Evolutionary conservation across 164 flowering plant genomes (phyloP).

Genomic region (Magnolia sinica): DNA sequence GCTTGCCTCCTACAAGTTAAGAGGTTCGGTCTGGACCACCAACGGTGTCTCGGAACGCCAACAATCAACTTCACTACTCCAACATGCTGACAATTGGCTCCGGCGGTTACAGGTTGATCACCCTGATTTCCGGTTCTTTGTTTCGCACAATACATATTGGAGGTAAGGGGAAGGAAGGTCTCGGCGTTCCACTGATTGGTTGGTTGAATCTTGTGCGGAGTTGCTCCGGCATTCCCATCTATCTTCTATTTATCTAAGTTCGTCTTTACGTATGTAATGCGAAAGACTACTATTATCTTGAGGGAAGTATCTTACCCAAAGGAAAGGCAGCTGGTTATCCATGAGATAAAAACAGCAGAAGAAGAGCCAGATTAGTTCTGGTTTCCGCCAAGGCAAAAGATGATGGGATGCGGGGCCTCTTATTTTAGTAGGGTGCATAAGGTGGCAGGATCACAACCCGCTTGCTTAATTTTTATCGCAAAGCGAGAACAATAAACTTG

Average conservation of each 20-base stretch:
- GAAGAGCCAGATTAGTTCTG: background rate
- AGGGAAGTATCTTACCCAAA: background rate
- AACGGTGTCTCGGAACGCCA: conserved; percentile 39
- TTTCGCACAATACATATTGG: conserved; percentile 34
- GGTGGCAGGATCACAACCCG: background rate
- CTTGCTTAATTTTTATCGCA: background rate
- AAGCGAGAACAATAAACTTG: background rate
- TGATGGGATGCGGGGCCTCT: background rate
- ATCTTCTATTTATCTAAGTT: background rate
- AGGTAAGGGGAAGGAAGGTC: conserved; percentile 23
- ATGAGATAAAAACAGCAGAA: background rate
- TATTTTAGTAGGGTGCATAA: background rate
- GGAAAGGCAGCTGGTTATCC: background rate
- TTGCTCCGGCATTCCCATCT: conserved; percentile 8
- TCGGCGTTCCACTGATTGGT: too few species aligned
- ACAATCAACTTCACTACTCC: conserved; percentile 39
- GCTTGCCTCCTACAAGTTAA: conserved; percentile 74
- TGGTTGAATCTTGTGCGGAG: background rate
- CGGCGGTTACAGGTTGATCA: conserved; percentile 43
- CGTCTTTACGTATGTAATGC: background rate
- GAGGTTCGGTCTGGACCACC: conserved; percentile 48
- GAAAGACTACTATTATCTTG: background rate
- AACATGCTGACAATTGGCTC: conserved; percentile 64
- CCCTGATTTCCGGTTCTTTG: conserved; percentile 63
- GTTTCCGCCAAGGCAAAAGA: background rate